Conservation (phyloP, 2,329 filamentous ascomycete genomes). For the Ilyonectria destructans region DNA sequence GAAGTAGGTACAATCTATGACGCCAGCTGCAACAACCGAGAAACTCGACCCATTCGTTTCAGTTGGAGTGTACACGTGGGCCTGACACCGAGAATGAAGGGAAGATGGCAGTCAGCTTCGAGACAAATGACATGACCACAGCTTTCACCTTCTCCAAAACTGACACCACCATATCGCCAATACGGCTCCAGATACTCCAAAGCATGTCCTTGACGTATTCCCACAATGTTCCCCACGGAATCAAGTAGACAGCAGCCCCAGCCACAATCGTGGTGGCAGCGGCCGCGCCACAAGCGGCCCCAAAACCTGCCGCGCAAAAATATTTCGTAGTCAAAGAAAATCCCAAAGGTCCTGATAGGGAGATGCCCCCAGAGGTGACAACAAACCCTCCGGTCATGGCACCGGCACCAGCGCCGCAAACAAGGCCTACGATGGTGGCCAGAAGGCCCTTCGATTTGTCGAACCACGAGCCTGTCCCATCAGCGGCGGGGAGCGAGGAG, state of each 20-base stretch:
- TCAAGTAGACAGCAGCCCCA: slow-evolving; percentile 8
- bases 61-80: too few relatives aligned
- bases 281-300: not conserved
- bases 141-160: slow-evolving; percentile 21
- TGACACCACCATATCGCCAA: not conserved
- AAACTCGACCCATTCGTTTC: too few relatives aligned
- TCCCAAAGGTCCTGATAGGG: slow-evolving; percentile 1
- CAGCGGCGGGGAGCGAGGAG: slow-evolving; percentile 1
- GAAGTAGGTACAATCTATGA: too few relatives aligned
- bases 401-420: slow-evolving; percentile 10
- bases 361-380: slow-evolving; percentile 10
- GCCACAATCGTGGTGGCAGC: not conserved
- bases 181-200: slow-evolving; percentile 4
- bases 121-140: too few relatives aligned
- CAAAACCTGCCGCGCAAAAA: not conserved
- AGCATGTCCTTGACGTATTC: not conserved
- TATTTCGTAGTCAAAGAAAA: slow-evolving; percentile 15
- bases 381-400: not conserved
- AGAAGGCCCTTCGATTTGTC: slow-evolving; percentile 11
- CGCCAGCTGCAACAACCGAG: too few relatives aligned
- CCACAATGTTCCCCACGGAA: slow-evolving; percentile 15
- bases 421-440: not conserved
- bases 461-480: slow-evolving; percentile 15
- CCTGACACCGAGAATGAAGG: too few relatives aligned
- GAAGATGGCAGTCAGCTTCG: too few relatives aligned